These are phyloP conservation scores for Lactifluus volemus DNA, from an alignment of 768 basidiomycete genomes.

Conservation along the genomic window DNA sequence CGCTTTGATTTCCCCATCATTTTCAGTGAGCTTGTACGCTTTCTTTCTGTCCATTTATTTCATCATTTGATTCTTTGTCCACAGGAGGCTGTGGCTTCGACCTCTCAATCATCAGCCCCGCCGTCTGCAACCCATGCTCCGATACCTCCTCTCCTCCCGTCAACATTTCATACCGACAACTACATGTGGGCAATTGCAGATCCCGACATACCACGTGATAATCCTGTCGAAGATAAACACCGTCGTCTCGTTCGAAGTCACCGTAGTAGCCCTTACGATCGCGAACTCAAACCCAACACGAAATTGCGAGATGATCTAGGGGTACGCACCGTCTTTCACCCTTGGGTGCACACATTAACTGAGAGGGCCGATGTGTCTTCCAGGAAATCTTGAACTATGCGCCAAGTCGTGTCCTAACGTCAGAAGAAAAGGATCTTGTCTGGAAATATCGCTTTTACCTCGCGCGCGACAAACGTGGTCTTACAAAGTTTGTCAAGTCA, in stretches of 20 bases:
- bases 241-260: conserved; percentile 90
- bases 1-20: conserved; percentile 97
- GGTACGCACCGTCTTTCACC: conserved; percentile 39
- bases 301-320: conserved; percentile 90
- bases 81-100: conserved; percentile 11
- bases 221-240: conserved; percentile 97
- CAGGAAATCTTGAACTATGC: conserved; percentile 89
- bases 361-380: not conserved
- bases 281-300: conserved; percentile 95
- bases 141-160: conserved; percentile 36
- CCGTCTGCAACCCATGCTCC: conserved; percentile 35
- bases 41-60: not conserved
- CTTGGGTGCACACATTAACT: not conserved
- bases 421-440: conserved; percentile 91
- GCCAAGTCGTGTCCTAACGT: conserved; percentile 76
- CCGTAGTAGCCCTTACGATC: conserved; percentile 86
- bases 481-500: conserved; percentile 96
- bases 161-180: conserved; percentile 51
- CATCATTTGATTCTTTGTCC: not conserved
- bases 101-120: conserved; percentile 32
- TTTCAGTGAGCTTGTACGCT: conserved; percentile 77
- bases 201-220: conserved; percentile 85
- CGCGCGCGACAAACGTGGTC: conserved; percentile 79
- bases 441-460: conserved; percentile 99
- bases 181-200: conserved; percentile 85